Evolutionary conservation across 441 rosid species (phyloP).

Genomic region (Melastoma candidum): DNA sequence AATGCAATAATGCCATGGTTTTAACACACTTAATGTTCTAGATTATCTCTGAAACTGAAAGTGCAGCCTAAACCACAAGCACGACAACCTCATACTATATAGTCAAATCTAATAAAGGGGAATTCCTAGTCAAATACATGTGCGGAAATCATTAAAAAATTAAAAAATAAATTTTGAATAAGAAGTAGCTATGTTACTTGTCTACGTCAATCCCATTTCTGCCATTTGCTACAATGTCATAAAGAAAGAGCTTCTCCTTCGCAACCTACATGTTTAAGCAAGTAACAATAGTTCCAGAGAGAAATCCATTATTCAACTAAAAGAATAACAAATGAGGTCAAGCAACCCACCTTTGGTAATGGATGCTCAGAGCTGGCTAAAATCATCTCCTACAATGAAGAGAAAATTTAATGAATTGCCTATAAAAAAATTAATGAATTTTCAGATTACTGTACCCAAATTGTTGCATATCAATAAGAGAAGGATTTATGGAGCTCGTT

Average conservation of each 20-base stretch:
- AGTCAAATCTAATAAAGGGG: slow-evolving; percentile 59
- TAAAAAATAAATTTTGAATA: neutral
- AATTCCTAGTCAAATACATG: no score
- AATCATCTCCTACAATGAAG: slow-evolving; percentile 44
- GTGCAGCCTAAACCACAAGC: slow-evolving; percentile 86
- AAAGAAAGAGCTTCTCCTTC: slow-evolving; percentile 61
- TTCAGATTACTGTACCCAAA: no score
- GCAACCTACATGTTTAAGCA: slow-evolving; percentile 24
- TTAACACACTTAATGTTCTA: neutral
- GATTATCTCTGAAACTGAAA: slow-evolving; percentile 70
- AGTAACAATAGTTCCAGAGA: slow-evolving; percentile 2
- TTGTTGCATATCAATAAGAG: no score
- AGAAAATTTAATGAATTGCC: neutral
- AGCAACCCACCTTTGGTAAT: slow-evolving; percentile 26
- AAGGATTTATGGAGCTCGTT: no score
- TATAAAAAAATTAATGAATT: no score
- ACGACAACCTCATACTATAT: slow-evolving; percentile 80
- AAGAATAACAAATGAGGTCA: slow-evolving; percentile 2
- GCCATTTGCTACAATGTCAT: slow-evolving; percentile 97
- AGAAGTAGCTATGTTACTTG: slow-evolving; percentile 36
- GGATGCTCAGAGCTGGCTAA: slow-evolving; percentile 37
- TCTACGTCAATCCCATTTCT: slow-evolving; percentile 95
- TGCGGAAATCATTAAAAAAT: no score
- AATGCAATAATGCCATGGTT: neutral
- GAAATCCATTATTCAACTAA: slow-evolving; percentile 2